Evolutionary conservation across 2,329 filamentous ascomycete genomes (phyloP), one percentile per base, ranked within the genome.

Genomic region (Teratosphaeria pseudoeucalypti): DNA sequence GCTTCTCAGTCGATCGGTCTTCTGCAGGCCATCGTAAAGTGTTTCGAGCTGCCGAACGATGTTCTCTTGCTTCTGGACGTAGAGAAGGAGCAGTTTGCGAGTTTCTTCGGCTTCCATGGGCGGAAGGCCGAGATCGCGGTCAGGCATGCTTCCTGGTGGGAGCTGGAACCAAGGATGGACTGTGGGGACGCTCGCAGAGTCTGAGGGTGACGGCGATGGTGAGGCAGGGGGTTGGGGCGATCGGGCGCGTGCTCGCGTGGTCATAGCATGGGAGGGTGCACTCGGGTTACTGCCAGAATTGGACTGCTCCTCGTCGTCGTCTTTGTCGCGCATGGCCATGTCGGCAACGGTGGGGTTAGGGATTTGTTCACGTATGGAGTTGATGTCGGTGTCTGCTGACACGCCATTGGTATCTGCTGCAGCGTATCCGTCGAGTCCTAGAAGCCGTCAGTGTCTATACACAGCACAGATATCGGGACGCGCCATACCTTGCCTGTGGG

Each of bases 61-160:
- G 71, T 94, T 89, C 68, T 94, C 89, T 70, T 94, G 89, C 72
- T 92, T 92, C 68, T 92, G 89, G 29, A 92, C 85, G 70, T 90
- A 92, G 11, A 89, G 76, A 64, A 90, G 82, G 55, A 94, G 78
- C 19, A 91, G 75, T 60, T 86, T 82, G 60, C 89, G 84, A 52
- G 89, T 85, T 61, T 94, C 88, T 64, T 92, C 88, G 1, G 90
- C 90, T 74, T 94, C 89, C 29, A 78, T 75, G 19, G 85, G 79
- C 0, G 89, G 88, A 2, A 95, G 81, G 1, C 87, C 87, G 47
- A 89, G 76, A 69, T 91, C 85, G 58, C 85, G 81, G 70, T 92
- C 86, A 2, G 86, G 81, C 58, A 81, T 79, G 27, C 83, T 82
- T 34, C 82, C 77, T 29, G 76, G 70, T 0, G 89, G 87, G 39